Conservation (phyloP, 2,329 filamentous ascomycete genomes). For the Bipolaris sorokiniana region DNA sequence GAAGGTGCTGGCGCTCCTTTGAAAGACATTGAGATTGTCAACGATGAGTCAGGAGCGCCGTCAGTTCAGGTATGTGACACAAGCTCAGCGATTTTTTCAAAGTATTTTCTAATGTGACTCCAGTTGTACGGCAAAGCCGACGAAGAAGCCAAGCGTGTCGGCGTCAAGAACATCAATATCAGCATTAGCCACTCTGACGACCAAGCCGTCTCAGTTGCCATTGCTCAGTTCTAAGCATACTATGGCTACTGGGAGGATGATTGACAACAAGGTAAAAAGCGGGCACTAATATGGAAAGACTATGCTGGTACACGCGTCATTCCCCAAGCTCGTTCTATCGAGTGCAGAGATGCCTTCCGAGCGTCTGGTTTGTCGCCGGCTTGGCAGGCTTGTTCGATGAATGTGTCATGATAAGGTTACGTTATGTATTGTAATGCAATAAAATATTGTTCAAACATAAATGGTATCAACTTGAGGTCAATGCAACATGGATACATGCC, state of each 20-base stretch:
- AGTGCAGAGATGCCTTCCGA: background rate
- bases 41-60: constrained; percentile 81
- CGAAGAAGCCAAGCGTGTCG: constrained; percentile 80
- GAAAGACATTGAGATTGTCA: constrained; percentile 92
- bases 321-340: constrained; percentile 1
- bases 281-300: constrained; percentile 3
- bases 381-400: constrained; percentile 1
- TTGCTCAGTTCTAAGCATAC: constrained; percentile 71
- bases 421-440: constrained; percentile 13
- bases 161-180: constrained; percentile 86
- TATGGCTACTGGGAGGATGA: background rate
- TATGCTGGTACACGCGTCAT: constrained; percentile 2
- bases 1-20: constrained; percentile 87
- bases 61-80: constrained; percentile 75
- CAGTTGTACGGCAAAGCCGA: constrained; percentile 88
- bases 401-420: constrained; percentile 11
- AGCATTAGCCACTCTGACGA: constrained; percentile 95
- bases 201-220: constrained; percentile 93
- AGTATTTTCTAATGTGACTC: constrained; percentile 20
- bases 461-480: too few species aligned
- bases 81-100: background rate
- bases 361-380: background rate
- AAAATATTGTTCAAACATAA: constrained; percentile 1
- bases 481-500: too few species aligned
- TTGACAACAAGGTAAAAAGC: background rate